These are phyloP conservation scores for Rhizomucor miehei DNA, from an alignment of 371 early-diverging fungal species.

Conservation along the genomic window DNA sequence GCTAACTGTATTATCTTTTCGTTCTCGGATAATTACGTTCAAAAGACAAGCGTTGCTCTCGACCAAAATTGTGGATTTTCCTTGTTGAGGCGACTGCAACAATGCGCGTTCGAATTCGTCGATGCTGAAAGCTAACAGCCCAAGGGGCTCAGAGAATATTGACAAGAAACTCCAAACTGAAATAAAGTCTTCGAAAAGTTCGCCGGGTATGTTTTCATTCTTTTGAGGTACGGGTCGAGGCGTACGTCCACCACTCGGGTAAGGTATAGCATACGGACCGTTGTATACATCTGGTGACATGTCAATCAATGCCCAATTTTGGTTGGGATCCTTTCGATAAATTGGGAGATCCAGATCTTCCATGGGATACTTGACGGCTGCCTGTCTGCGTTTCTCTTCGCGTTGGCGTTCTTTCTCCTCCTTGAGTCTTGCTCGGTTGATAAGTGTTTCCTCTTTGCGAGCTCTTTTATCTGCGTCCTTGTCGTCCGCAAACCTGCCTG, in stretches of 20 bases:
- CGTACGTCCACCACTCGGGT: slow-evolving; percentile 39
- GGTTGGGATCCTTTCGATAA: slow-evolving; percentile 45
- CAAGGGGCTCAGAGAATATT: slow-evolving; percentile 42
- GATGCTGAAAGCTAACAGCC: slow-evolving; percentile 32
- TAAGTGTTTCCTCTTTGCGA: slow-evolving; percentile 36
- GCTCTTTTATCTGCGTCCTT: slow-evolving; percentile 40
- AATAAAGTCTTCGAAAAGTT: slow-evolving; percentile 31
- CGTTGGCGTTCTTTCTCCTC: slow-evolving; percentile 36
- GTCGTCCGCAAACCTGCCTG: slow-evolving; percentile 26
- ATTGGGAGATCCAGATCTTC: slow-evolving; percentile 61
- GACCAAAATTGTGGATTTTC: slow-evolving; percentile 27
- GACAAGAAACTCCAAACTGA: slow-evolving; percentile 40
- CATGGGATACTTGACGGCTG: slow-evolving; percentile 57
- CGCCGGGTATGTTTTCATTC: slow-evolving; percentile 21
- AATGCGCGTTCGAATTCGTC: slow-evolving; percentile 45
- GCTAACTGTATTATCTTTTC: slow-evolving; percentile 32
- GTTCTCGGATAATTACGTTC: slow-evolving; percentile 47
- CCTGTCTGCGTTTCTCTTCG: slow-evolving; percentile 33
- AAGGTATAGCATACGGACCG: slow-evolving; percentile 25
- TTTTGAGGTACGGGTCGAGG: slow-evolving; percentile 29
- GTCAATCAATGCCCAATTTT: slow-evolving; percentile 42
- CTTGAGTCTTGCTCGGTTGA: slow-evolving; percentile 36
- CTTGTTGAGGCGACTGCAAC: slow-evolving; percentile 17
- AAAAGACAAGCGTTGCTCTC: slow-evolving; percentile 33
- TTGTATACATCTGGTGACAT: slow-evolving; percentile 32